Percentiles rank a stretch among this genome's conserved stretches.
Conservation (phyloP, 441 rosid species). For the Mallotus repandus region DNA sequence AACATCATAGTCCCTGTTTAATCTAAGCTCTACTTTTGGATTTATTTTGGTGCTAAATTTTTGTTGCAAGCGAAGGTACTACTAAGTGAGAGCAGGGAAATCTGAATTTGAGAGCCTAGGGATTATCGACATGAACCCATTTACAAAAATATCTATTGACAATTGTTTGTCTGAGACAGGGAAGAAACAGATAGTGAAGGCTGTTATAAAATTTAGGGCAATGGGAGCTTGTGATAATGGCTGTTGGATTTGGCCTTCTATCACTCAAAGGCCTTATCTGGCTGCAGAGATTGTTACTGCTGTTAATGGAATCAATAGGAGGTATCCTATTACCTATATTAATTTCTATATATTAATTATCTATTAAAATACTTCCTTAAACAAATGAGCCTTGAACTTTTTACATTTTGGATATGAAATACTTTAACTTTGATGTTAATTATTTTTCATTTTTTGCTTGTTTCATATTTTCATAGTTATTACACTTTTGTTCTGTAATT, state of each 20-base stretch:
- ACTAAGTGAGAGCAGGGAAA: too few species aligned
- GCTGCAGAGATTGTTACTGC: slow-evolving; percentile 87
- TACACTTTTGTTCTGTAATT: too few species aligned
- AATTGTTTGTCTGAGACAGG: slow-evolving; percentile 79
- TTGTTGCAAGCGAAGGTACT: too few species aligned
- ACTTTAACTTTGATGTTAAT: too few species aligned
- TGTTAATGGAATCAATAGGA: slow-evolving; percentile 66
- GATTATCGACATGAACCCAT: slow-evolving; percentile 84
- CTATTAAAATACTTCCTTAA: background rate
- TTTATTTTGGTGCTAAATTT: too few species aligned
- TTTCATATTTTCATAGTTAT: too few species aligned
- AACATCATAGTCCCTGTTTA: too few species aligned
- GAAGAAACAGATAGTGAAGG: slow-evolving; percentile 67
- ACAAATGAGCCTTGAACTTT: too few species aligned
- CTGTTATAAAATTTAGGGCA: slow-evolving; percentile 65
- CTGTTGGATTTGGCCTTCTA: slow-evolving; percentile 99
- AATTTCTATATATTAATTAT: too few species aligned
- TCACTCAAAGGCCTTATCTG: slow-evolving; percentile 92
- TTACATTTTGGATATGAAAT: background rate
- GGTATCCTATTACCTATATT: slow-evolving; percentile 33
- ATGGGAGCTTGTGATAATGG: slow-evolving; percentile 72
- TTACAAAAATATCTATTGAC: slow-evolving; percentile 80
- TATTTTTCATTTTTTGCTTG: too few species aligned
- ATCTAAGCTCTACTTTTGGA: too few species aligned
- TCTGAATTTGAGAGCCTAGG: too few species aligned